Evolutionary conservation across 2,329 filamentous ascomycete species (phyloP).

Genomic region (Aspergillus ibericus): DNA sequence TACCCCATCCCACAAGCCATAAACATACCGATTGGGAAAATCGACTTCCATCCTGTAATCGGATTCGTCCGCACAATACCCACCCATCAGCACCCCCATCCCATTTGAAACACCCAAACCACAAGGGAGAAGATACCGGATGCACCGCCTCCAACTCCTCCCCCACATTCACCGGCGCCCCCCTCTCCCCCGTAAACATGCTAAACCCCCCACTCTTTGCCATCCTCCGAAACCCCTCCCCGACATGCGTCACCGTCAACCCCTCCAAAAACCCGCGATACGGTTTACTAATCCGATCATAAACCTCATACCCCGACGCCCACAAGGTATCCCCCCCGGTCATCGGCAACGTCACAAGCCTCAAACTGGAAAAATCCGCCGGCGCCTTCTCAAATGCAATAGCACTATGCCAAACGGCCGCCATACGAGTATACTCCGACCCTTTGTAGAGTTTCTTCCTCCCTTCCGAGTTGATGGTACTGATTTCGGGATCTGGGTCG

Average conservation of each 20-base stretch:
- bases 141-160: slow-evolving; percentile 52
- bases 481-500: slow-evolving; percentile 61
- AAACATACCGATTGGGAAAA: slow-evolving; percentile 46
- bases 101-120: not conserved
- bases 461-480: slow-evolving; percentile 61
- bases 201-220: slow-evolving; percentile 34
- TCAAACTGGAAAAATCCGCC: slow-evolving; percentile 63
- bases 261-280: slow-evolving; percentile 60
- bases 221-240: slow-evolving; percentile 51
- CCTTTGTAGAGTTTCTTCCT: slow-evolving; percentile 48
- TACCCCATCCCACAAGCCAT: not conserved
- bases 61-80: slow-evolving; percentile 60
- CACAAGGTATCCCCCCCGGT: slow-evolving; percentile 48
- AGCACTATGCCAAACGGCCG: slow-evolving; percentile 58
- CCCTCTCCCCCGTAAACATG: slow-evolving; percentile 50
- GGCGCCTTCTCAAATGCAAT: slow-evolving; percentile 66
- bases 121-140: slow-evolving; percentile 29
- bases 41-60: slow-evolving; percentile 63
- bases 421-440: slow-evolving; percentile 16
- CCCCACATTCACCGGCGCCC: slow-evolving; percentile 57
- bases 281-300: slow-evolving; percentile 60
- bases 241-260: slow-evolving; percentile 57
- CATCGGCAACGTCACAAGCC: slow-evolving; percentile 56
- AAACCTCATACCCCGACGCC: slow-evolving; percentile 47
- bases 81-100: not conserved